phyloP scores from a whole-genome alignment of 2,329 filamentous ascomycete species.

The Ilyonectria sp. region DNA sequence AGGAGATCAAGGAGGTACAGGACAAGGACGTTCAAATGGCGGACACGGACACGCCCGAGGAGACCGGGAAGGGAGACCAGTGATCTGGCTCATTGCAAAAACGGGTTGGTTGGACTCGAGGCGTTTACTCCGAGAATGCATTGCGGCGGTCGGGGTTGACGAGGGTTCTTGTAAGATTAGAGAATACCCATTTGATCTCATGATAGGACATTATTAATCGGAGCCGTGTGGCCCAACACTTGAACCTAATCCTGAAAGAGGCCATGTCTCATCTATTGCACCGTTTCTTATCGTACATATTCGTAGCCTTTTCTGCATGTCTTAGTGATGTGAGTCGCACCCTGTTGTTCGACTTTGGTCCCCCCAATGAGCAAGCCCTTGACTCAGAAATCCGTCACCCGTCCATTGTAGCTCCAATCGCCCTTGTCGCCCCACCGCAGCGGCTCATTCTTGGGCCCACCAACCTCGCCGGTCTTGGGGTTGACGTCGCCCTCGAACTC shows the following conservation, averaged over 20 bases:
- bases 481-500: slow-evolving; percentile 96
- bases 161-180: slow-evolving; percentile 43
- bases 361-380: neutral
- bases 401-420: slow-evolving; percentile 94
- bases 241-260: slow-evolving; percentile 7
- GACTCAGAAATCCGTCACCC: slow-evolving; percentile 88
- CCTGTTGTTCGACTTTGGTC: neutral
- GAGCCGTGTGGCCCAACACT: slow-evolving; percentile 17
- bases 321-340: neutral
- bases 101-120: slow-evolving; percentile 30
- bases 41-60: slow-evolving; percentile 39
- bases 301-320: slow-evolving; percentile 30
- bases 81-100: slow-evolving; percentile 33
- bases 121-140: slow-evolving; percentile 45
- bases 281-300: slow-evolving; percentile 38
- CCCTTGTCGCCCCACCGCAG: slow-evolving; percentile 84
- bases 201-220: slow-evolving; percentile 34
- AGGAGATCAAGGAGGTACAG: slow-evolving; percentile 27
- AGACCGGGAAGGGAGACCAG: slow-evolving; percentile 36
- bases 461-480: slow-evolving; percentile 94
- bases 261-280: slow-evolving; percentile 28
- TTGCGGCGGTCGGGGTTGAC: slow-evolving; percentile 34
- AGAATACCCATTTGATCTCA: slow-evolving; percentile 46
- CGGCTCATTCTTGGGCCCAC: slow-evolving; percentile 97
- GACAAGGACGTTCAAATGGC: slow-evolving; percentile 54